Base-by-base conservation (phyloP, 164 flowering plant genomes). In the Santalum album region DNA sequence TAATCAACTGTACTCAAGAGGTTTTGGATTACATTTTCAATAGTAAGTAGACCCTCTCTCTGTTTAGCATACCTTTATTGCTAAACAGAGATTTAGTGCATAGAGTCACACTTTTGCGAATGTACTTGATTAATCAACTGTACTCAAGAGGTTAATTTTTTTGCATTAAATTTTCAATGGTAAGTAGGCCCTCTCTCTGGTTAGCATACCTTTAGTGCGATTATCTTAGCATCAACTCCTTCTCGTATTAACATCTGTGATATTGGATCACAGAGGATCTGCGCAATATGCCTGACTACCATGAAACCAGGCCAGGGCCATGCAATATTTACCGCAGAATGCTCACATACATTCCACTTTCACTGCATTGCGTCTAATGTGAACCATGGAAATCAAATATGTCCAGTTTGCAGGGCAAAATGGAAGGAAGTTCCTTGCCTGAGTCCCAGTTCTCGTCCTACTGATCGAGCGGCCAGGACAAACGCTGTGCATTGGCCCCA, bases 321-420 rank as follows among this genome's bases (percentile, higher is more conserved):
- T 67, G 96, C 99, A 9, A 81, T 92, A 35, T 92, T 92, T 68
- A 92, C 94, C 5, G 98, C 96, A 39, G 98, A 92, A 67, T 92
- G 98, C 67, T 80, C 91, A 3, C 99, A 92, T 56, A 54, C 94
- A 4, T 92, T 92, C 61, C 99, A 92, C 58, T 92, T 87, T 67
- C 86, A 87, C 22, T 92, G 99, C 69, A 87, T 92, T 44, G 70
- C 96, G 1, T 87, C 96, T 16, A 92, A 82, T 61, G 99, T 89
- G 22, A 85, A 82, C 61, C 91, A 92, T 63, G 99, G 99, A 19
- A 89, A 78, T 63, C 86, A 77, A 65, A 56, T 67, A 29, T 89
- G 99, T 64, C 99, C 99, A 7, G 80, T 92, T 57, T 92, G 99
- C 74, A 65, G 99, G 66, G 86, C 90, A 29, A 83, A 87, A 56